phyloP scores from a whole-genome alignment of 2,329 filamentous ascomycete species.

The Talaromyces sp. region DNA sequence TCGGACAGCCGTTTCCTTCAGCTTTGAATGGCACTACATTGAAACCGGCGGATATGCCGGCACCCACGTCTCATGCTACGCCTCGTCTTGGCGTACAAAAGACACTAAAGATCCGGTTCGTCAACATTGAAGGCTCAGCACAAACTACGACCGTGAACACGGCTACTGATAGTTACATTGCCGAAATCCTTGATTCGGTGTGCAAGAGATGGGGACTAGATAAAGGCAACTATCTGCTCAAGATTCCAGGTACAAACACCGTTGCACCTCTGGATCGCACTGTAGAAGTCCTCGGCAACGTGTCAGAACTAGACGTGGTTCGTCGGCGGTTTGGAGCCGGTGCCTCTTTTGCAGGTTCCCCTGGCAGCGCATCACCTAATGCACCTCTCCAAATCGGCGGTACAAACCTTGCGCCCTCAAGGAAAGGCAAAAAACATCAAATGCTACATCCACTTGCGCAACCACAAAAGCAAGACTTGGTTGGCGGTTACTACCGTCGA shows the following conservation, averaged over 20 bases:
- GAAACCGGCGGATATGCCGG: conserved; percentile 46
- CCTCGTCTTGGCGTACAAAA: conserved; percentile 57
- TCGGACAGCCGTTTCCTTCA: conserved; percentile 46
- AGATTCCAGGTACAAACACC: conserved; percentile 60
- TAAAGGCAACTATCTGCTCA: conserved; percentile 60
- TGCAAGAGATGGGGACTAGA: conserved; percentile 62
- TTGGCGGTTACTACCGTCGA: conserved; percentile 54
- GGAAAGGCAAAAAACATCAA: conserved; percentile 43
- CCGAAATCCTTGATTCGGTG: conserved; percentile 62
- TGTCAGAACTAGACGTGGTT: conserved; percentile 59
- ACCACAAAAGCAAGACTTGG: conserved; percentile 44
- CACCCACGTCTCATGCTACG: conserved; percentile 43
- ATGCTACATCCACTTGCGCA: conserved; percentile 45
- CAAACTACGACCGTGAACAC: conserved; percentile 54
- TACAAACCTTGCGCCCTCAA: conserved; percentile 28
- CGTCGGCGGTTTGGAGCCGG: conserved; percentile 61
- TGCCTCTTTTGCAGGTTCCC: conserved; percentile 54
- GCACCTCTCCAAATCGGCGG: conserved; percentile 57
- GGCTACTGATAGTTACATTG: conserved; percentile 63
- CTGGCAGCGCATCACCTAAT: conserved; percentile 60
- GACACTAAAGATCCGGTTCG: conserved; percentile 58
- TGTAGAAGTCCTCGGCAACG: conserved; percentile 59
- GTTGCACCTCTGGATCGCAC: conserved; percentile 62
- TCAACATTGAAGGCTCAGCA: conserved; percentile 55
- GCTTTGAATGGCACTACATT: conserved; percentile 45